Evolutionary conservation across 2,329 filamentous ascomycete species (phyloP).

Genomic region (Xylaria sp.): DNA sequence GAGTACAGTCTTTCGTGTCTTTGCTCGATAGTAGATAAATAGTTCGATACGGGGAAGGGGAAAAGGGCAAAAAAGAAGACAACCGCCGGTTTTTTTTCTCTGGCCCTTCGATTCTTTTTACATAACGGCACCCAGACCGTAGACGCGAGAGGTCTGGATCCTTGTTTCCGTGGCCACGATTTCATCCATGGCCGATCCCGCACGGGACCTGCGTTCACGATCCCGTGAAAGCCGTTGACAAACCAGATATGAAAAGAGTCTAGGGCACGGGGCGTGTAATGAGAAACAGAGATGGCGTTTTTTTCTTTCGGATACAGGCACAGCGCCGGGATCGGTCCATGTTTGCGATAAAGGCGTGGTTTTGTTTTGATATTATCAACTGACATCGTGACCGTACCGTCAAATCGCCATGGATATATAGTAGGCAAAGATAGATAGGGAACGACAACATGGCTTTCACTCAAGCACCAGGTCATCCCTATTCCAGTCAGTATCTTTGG

Average conservation of each 20-base stretch:
- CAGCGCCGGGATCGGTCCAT: not conserved
- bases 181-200: not conserved
- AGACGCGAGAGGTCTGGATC: not conserved
- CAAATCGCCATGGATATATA: not conserved
- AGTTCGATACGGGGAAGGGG: not conserved
- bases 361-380: not conserved
- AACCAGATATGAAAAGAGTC: not conserved
- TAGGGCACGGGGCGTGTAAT: not conserved
- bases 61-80: not conserved
- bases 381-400: not conserved
- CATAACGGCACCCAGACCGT: not conserved
- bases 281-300: not conserved
- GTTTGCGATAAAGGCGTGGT: not conserved
- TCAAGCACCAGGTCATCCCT: not conserved
- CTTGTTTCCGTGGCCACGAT: not conserved
- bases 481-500: not conserved
- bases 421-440: too few species aligned
- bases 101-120: not conserved
- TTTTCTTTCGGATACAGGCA: not conserved
- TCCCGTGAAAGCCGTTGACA: not conserved
- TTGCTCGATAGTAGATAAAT: not conserved
- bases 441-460: not conserved
- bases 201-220: not conserved
- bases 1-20: not conserved
- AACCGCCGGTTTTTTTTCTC: not conserved